phyloP scores from a whole-genome alignment of 2,329 filamentous ascomycete genomes.

The Colletotrichum horii region DNA sequence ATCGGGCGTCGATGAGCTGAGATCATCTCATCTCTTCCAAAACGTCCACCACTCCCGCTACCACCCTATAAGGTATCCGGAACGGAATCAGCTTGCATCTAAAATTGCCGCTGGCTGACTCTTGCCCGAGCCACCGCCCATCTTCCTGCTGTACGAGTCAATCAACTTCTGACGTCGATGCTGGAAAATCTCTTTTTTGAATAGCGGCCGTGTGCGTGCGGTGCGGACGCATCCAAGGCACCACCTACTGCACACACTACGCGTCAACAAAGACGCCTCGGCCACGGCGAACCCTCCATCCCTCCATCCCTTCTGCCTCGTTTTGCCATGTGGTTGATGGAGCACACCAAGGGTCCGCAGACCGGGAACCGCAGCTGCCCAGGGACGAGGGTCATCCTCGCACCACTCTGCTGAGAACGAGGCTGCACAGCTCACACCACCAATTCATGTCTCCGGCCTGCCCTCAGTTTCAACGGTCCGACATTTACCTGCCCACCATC shows the following conservation, averaged over 20 bases:
- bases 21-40: constrained; percentile 9
- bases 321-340: constrained; percentile 21
- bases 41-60: not conserved
- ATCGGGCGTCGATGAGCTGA: constrained; percentile 13
- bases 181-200: constrained; percentile 7
- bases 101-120: constrained; percentile 19
- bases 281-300: constrained; percentile 16
- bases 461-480: constrained; percentile 13
- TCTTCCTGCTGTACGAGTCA: constrained; percentile 10
- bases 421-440: constrained; percentile 21
- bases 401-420: constrained; percentile 19
- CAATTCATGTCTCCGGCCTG: not conserved
- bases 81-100: constrained; percentile 18
- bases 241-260: not conserved
- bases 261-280: constrained; percentile 11
- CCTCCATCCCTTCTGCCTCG: constrained; percentile 20
- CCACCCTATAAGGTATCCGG: not conserved
- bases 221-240: not conserved
- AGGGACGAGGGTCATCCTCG: constrained; percentile 15
- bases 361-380: constrained; percentile 1
- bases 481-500: not conserved
- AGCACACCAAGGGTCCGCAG: not conserved
- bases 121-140: constrained; percentile 10
- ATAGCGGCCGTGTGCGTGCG: not conserved
- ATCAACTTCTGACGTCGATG: constrained; percentile 19